phyloP scores from a whole-genome alignment of 2,329 filamentous ascomycete species.

The Didymellaceae sp. region DNA sequence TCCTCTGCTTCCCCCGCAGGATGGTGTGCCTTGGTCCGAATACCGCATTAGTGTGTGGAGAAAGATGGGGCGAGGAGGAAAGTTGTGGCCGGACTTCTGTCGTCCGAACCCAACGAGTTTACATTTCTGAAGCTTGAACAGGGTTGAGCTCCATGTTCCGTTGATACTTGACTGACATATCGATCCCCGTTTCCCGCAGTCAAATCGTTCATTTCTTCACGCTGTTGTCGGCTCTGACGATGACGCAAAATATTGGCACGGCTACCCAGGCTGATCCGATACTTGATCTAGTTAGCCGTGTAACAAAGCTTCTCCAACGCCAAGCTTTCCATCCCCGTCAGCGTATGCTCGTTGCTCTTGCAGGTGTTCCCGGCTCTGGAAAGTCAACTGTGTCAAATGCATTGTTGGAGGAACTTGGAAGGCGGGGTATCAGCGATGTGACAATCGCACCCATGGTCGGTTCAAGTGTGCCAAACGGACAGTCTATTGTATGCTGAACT shows the following conservation, averaged over 20 bases:
- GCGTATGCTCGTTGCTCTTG: conserved; percentile 34
- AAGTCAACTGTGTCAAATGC: conserved; percentile 36
- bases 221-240: conserved; percentile 3
- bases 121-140: background rate
- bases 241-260: conserved; percentile 17
- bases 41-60: conserved; percentile 12
- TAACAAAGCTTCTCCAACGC: conserved; percentile 26
- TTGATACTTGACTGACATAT: conserved; percentile 3
- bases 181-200: background rate
- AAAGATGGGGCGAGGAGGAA: conserved; percentile 11
- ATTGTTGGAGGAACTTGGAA: conserved; percentile 28
- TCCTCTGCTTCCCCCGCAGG: conserved; percentile 15
- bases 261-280: conserved; percentile 19
- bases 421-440: conserved; percentile 26
- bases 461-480: background rate
- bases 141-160: background rate
- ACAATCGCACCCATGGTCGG: conserved; percentile 36
- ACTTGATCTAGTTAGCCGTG: conserved; percentile 29
- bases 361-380: conserved; percentile 37
- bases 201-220: background rate
- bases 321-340: conserved; percentile 28
- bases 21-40: conserved; percentile 6
- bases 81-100: conserved; percentile 25
- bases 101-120: conserved; percentile 25
- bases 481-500: conserved; percentile 4